Percentiles rank a stretch among this genome's conserved stretches.
Conservation (phyloP, 2,329 filamentous ascomycete species). For the Pestalotiopsis sp. region DNA sequence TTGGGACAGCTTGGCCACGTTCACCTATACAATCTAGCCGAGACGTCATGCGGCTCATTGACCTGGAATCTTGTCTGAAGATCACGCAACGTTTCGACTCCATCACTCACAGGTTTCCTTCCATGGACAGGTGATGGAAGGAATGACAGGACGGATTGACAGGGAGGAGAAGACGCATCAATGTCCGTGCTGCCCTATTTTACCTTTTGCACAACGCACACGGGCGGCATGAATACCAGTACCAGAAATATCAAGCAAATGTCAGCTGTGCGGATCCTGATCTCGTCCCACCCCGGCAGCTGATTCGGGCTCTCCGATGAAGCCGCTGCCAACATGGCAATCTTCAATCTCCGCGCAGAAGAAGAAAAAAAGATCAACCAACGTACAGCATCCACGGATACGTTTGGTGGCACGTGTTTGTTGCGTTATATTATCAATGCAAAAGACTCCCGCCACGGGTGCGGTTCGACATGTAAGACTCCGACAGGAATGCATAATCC, state of each 20-base stretch:
- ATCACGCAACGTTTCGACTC: conserved; percentile 1
- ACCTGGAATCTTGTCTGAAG: not conserved
- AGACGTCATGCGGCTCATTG: conserved; percentile 4
- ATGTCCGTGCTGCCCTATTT: not conserved
- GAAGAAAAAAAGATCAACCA: not conserved
- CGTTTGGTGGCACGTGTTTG: too few relatives aligned
- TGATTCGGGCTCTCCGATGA: not conserved
- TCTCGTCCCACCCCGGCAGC: not conserved
- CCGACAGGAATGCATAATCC: not conserved
- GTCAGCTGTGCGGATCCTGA: not conserved
- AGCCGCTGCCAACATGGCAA: not conserved
- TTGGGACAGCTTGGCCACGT: not conserved
- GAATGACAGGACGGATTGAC: not conserved
- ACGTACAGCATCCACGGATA: not conserved
- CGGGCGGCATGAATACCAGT: not conserved
- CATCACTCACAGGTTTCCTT: not conserved
- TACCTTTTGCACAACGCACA: not conserved
- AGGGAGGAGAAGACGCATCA: not conserved
- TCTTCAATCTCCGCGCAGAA: not conserved
- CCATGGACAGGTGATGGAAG: not conserved
- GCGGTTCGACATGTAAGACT: too few relatives aligned
- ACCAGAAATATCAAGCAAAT: not conserved
- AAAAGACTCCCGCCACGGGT: not conserved
- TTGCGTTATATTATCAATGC: not conserved
- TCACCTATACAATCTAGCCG: not conserved